phyloP scores from a whole-genome alignment of 345 rosid species.

The Clausena lansium region DNA sequence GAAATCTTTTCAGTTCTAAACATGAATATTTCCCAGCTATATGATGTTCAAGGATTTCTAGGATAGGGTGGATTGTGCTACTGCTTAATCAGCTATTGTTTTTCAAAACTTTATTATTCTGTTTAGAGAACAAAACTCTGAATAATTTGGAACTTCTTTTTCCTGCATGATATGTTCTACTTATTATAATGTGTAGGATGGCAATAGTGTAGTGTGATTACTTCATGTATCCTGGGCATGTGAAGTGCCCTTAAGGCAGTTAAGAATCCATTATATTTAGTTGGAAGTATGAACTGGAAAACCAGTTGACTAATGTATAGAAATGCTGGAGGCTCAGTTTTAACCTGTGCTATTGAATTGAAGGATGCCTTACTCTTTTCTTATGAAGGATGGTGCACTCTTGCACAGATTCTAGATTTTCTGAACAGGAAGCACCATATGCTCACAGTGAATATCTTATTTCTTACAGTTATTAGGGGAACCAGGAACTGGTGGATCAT shows the following conservation, averaged over 20 bases:
- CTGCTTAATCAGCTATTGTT: neutral
- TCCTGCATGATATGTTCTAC: neutral
- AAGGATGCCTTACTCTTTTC: neutral
- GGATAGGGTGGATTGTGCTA: neutral
- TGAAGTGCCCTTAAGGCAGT: neutral
- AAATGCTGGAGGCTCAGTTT: neutral
- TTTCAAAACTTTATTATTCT: neutral
- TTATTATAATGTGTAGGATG: neutral
- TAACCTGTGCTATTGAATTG: neutral
- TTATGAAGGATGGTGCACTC: neutral
- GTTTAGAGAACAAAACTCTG: neutral
- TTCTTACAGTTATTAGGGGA: conserved; percentile 76
- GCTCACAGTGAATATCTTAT: conserved; percentile 16
- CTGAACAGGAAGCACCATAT: conserved; percentile 3
- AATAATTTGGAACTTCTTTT: neutral
- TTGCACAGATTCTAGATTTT: neutral
- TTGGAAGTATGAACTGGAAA: neutral
- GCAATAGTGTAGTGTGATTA: neutral
- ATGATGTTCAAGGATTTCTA: neutral
- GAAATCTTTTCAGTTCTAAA: neutral
- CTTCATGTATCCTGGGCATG: neutral
- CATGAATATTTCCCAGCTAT: neutral
- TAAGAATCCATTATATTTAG: neutral
- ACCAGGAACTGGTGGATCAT: conserved; percentile 97
- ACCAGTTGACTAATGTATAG: neutral